Base-by-base conservation (phyloP, 2,329 filamentous ascomycete genomes). In the Parastagonospora avenae region DNA sequence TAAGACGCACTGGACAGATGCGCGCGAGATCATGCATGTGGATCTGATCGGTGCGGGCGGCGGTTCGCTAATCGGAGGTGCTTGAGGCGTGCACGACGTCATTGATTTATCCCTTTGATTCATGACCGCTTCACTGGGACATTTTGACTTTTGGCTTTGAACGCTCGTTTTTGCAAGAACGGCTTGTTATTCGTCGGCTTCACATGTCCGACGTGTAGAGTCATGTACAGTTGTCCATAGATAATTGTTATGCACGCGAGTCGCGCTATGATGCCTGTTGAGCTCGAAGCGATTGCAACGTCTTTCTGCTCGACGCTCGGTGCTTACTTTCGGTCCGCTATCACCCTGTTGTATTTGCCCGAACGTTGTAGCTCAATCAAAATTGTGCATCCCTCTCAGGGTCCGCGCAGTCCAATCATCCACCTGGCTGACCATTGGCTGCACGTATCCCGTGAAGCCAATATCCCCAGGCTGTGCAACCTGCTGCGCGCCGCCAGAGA, bases 321-420 rank as follows among this genome's bases (percentile, higher is more conserved):
- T 24, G 19, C 19, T 24, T 24, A 24, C 19, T 3, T 3, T 24
- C 19, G 19, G 19, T 24, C 19, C 19, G 19, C 19, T 24, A 24
- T 24, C 5, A 24, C 19, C 19, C 19, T 24, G 19, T 5, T 24
- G 19, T 24, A 24, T 24, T 24, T 24, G 19, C 19, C 19, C 19
- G 19, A 24, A 24, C 19, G 19, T 24, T 24, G 19, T 3, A 24
- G 19, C 19, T 24, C 19, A 24, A 24, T 24, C 19, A 24, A 57
- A 47, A 15, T 28, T 49, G 14, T 61, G 62, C 50, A 60, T 54
- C 4, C 55, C 63, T 16, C 48, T 56, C 31, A 64, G 42, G 1
- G 57, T 53, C 44, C 42, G 57, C 5, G 57, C 50, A 29, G 64
- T 63, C 61, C 64, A 67, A 40, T 66, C 57, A 11, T 59, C 60